Evolutionary conservation across 2,329 filamentous ascomycete species (phyloP).

Genomic region (Beauveria caledonica): DNA sequence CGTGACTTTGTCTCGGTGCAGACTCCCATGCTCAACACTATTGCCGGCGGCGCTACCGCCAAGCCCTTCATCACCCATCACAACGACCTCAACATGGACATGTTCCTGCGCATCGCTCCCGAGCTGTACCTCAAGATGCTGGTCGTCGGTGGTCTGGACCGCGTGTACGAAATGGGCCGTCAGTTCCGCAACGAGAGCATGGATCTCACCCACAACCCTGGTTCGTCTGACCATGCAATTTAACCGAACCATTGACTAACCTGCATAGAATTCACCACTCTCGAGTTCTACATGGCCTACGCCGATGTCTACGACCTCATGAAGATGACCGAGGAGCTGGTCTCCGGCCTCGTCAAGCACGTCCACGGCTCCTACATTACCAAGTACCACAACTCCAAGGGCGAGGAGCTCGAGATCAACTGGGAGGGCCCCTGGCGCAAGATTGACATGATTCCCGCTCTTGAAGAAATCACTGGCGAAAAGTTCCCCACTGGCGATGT

Average conservation of each 20-base stretch:
- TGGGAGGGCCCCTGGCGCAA: slow-evolving; percentile 92
- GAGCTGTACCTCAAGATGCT: slow-evolving; percentile 96
- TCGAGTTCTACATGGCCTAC: slow-evolving; percentile 95
- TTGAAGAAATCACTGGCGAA: slow-evolving; percentile 84
- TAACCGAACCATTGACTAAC: slow-evolving; percentile 6
- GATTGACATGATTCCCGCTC: slow-evolving; percentile 80
- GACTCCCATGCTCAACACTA: slow-evolving; percentile 95
- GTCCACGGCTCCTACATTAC: slow-evolving; percentile 81
- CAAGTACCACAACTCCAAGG: slow-evolving; percentile 75
- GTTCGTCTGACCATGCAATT: slow-evolving; percentile 14
- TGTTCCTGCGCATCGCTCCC: slow-evolving; percentile 91
- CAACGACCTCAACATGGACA: slow-evolving; percentile 90
- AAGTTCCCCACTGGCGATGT: slow-evolving; percentile 88
- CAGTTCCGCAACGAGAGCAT: slow-evolving; percentile 88
- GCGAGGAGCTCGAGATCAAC: slow-evolving; percentile 85
- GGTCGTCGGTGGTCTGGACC: slow-evolving; percentile 86
- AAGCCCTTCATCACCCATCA: slow-evolving; percentile 91
- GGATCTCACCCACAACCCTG: slow-evolving; percentile 72
- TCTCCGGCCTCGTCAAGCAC: slow-evolving; percentile 81
- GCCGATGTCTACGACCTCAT: slow-evolving; percentile 80
- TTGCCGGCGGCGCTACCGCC: slow-evolving; percentile 90
- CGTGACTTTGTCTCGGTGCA: slow-evolving; percentile 89
- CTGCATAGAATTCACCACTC: slow-evolving; percentile 78
- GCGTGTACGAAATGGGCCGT: slow-evolving; percentile 91
- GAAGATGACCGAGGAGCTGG: slow-evolving; percentile 82